Base-by-base conservation (phyloP, 2,329 filamentous ascomycete species). In the Ophiostoma sp. region DNA sequence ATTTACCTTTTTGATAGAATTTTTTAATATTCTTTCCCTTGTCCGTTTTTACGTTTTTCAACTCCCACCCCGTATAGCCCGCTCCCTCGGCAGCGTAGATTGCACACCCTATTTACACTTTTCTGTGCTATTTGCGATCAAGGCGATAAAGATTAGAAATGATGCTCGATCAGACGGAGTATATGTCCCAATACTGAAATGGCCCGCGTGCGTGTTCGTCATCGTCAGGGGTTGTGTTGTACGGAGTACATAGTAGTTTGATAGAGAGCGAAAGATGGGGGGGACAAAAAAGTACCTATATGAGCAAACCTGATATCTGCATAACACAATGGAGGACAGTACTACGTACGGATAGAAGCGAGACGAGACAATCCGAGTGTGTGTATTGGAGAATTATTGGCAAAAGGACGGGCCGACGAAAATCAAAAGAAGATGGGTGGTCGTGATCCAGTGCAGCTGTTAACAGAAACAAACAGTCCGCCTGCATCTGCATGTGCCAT, bases 171-270 rank as follows among this genome's bases (percentile, higher is more conserved):
- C 44, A 23, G 62, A 36, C 31, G 27, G 41, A 48, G 39, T 27
- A 23, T 13, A 57, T 57, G 17, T 35, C 57, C 57, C 57, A 62
- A 33, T 62, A 62, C 27, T 62, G 57, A 62, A 23, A 62, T 62
- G 57, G 23, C 57, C 57, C 57, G 57, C 57, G 57, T 62, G 54
- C 54, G 52, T 62, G 57, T 62, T 62, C 23, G 57, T 33, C 57
- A 33, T 62, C 57, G 27, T 33, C 57, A 33, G 57, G 15, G 27
- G 57, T 20, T 31, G 27, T 20, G n/a, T 31, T 57, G 52, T 27
- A n/a, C n/a, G n/a, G 39, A 10, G 39, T 11, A 41, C 11, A 11
- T 2, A 13, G 39, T 41, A 13, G 39, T 41, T 39, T n/a, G 6
- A 17, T 20, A n/a, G 17, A 8, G 48, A 7, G 20, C 20, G 3